A percentile compares a stretch with the other conserved stretches of the same genome.
Conservation (phyloP, 176 grass and related monocot genomes). For the Musa acuminata region DNA sequence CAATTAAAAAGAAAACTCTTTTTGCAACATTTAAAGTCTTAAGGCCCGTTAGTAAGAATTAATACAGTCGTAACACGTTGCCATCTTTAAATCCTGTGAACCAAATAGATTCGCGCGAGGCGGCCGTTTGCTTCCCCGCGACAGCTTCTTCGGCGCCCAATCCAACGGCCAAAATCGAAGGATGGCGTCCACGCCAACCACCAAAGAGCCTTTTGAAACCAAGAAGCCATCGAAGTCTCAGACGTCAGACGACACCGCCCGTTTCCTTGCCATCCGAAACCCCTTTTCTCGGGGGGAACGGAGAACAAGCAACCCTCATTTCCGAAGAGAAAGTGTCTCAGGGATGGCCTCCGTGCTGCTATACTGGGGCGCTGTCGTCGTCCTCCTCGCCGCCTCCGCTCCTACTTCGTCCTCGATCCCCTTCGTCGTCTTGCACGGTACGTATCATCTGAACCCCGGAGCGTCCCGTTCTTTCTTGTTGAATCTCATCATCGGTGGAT, state of each 20-base stretch:
- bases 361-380: neutral
- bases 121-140: neutral
- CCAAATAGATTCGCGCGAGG: too few relatives aligned
- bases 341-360: neutral
- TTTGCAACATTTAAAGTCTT: too few relatives aligned
- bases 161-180: neutral
- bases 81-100: too few relatives aligned
- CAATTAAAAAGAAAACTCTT: too few relatives aligned
- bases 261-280: too few relatives aligned
- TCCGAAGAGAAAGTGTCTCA: neutral
- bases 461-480: neutral
- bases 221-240: too few relatives aligned
- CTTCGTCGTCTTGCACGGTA: conserved; percentile 16
- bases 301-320: neutral
- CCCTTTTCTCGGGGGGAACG: too few relatives aligned
- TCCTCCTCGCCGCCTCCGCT: neutral
- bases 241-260: too few relatives aligned
- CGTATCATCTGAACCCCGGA: neutral
- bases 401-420: neutral
- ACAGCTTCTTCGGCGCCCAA: neutral
- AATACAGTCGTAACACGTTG: too few relatives aligned
- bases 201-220: too few relatives aligned
- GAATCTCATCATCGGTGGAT: too few relatives aligned
- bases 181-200: neutral
- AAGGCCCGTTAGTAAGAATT: too few relatives aligned